Evolutionary conservation across 768 basidiomycete species (phyloP), one percentile per base, ranked within the genome.

Genomic region (Chlorophyllum brunneum): DNA sequence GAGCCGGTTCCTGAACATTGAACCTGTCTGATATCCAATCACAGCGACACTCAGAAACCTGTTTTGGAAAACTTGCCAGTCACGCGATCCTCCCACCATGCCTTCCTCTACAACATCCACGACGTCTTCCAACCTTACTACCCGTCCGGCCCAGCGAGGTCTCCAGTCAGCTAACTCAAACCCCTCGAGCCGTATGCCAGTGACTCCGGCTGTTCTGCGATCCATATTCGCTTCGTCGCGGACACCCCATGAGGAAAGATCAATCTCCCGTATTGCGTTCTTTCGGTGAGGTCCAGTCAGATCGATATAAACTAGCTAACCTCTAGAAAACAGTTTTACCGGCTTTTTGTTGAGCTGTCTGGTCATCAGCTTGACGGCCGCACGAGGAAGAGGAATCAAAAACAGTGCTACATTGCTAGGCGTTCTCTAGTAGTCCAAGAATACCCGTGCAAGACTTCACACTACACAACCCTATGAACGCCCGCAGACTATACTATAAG

Each of bases 211-310:
- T 8, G 84, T 88, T 1, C 65, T 93, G 54, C 77, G 90, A 34
- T 85, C 87, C 45, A 93, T 93, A 59, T 93, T 93, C 65, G 82
- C 91, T 23, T 92, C 89, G 10, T 92, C 90, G 18, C 80, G 90
- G 11, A 85, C 87, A 0, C 81, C 86, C 2, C 72, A 85, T 50
- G 90, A 93, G 63, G 90, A 93, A 65, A 80, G 91, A 24, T 83
- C 87, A 0, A 83, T 93, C 47, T 93, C 90, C 33, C 80, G 89
- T 11, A 76, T 90, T 46, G 90, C 91, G 26, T 93, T 93, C 73
- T 92, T 92, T 67, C 80, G 91, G 90, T 88, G 65, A 40, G 61
- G 47, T 50, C 51, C 48, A 20, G 27, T 48, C 45, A 16, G 16
- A 44, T 36, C 9, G 30, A 45, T 16, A 15, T 6, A 18, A n/a